Evolutionary conservation across 257 asterid genomes (phyloP).

Genomic region (Jasminum sambac): DNA sequence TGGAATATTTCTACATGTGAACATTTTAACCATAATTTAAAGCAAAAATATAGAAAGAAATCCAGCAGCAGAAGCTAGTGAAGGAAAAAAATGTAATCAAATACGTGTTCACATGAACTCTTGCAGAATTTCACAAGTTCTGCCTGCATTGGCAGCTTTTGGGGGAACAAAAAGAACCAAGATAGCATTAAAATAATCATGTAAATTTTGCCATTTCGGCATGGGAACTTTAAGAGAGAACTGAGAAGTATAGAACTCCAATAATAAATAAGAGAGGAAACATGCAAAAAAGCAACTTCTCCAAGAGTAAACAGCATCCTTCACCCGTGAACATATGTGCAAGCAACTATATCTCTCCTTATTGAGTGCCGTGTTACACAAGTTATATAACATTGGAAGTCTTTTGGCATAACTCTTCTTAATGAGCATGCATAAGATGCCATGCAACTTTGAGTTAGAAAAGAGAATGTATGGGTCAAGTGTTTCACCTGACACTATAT

Average conservation of each 20-base stretch:
- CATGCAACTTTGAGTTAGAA: background rate
- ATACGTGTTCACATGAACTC: slow-evolving; percentile 13
- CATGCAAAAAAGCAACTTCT: background rate
- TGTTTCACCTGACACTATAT: no score
- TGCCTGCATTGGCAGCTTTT: slow-evolving; percentile 9
- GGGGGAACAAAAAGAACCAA: background rate
- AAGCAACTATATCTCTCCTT: background rate
- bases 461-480: no score
- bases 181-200: background rate
- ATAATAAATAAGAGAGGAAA: background rate
- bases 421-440: background rate
- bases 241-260: background rate
- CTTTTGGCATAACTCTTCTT: background rate
- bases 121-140: slow-evolving; percentile 3
- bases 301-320: background rate
- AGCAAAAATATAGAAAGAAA: slow-evolving; percentile 15
- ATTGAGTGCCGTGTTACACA: background rate
- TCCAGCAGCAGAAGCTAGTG: slow-evolving; percentile 15
- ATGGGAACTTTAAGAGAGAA: background rate
- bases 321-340: background rate
- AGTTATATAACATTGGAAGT: no score
- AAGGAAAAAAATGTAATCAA: slow-evolving; percentile 23
- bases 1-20: slow-evolving; percentile 57
- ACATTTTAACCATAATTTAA: slow-evolving; percentile 10
- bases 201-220: background rate